Base-by-base conservation (phyloP, 2,329 filamentous ascomycete species). In the Arthrobotrys sinensis region DNA sequence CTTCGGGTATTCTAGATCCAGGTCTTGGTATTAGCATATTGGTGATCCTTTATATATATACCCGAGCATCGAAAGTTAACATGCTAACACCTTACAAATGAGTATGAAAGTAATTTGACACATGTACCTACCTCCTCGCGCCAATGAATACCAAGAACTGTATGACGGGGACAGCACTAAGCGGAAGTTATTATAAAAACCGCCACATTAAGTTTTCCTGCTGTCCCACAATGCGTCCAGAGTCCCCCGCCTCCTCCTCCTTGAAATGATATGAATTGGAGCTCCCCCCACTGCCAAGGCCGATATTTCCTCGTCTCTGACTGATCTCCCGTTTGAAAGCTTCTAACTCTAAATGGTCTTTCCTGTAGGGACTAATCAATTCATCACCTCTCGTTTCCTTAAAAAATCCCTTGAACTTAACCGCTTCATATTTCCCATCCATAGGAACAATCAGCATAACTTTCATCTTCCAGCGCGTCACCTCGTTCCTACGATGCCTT, bases 361-460 rank as follows among this genome's bases (percentile, higher is more conserved):
- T 28, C 3, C 3, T 16, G 55, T 60, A 60, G 12, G 55, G 55
- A 43, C 55, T 60, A n/a, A 60, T 60, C 36, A 60, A n/a, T 10
- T 40, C 36, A 40, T 28, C 19, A 14, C 5, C 36, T 19, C 36
- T n/a, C 16, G 19, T n/a, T 10, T 19, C 10, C 11, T 43, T 8
- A 5, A 2, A 3, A 21, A 38, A 36, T 1, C 10, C 4, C 12
- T 12, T 24, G 6, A 6, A 6, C 7, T 4, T 19, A 14, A 57
- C 4, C 32, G n/a, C 36, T 57, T 4, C 8, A 32, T 43, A 43
- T 16, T 43, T 43, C 36, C 36, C 34, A 24, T 43, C 36, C 19
- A n/a, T 28, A 19, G 16, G 55, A 8, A 43, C 36, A 8, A 60
- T n/a, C 19, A 60, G 11, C 34, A 43, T 8, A 19, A 60, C 19